Evolutionary conservation across 805 yeast genomes (phyloP).

Genomic region (Yarrowia sp.): DNA sequence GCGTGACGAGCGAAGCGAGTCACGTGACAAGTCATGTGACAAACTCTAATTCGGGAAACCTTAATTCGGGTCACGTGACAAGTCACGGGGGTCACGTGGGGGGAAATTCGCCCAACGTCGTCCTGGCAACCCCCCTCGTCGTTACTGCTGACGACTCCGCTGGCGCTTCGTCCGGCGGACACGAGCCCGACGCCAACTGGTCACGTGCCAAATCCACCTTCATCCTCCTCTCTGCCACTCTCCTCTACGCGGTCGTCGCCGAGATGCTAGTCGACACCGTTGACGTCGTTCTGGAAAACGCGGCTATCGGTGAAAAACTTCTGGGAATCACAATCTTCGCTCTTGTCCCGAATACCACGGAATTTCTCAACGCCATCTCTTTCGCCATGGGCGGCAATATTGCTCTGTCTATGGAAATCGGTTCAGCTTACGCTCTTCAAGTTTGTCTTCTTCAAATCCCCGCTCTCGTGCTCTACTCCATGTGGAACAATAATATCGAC

Average conservation of each 20-base stretch:
- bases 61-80: background rate
- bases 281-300: constrained; percentile 78
- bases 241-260: constrained; percentile 90
- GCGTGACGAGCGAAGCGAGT: background rate
- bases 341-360: constrained; percentile 95
- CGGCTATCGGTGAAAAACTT: constrained; percentile 88
- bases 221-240: constrained; percentile 81
- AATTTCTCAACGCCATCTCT: constrained; percentile 93
- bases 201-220: constrained; percentile 81
- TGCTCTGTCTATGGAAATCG: constrained; percentile 96
- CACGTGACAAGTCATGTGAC: no score
- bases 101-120: background rate
- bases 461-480: constrained; percentile 79
- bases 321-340: constrained; percentile 95
- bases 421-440: constrained; percentile 95
- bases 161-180: constrained; percentile 1
- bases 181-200: constrained; percentile 85
- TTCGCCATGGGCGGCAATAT: constrained; percentile 96
- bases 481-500: constrained; percentile 50
- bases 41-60: background rate
- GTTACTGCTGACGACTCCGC: background rate
- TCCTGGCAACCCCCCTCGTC: background rate
- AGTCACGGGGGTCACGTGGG: no score
- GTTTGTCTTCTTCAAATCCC: constrained; percentile 95
- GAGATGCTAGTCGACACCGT: constrained; percentile 93